Evolutionary conservation across 2,329 filamentous ascomycete genomes (phyloP), one percentile per base, ranked within the genome.

Genomic region (Calonectria naviculata): DNA sequence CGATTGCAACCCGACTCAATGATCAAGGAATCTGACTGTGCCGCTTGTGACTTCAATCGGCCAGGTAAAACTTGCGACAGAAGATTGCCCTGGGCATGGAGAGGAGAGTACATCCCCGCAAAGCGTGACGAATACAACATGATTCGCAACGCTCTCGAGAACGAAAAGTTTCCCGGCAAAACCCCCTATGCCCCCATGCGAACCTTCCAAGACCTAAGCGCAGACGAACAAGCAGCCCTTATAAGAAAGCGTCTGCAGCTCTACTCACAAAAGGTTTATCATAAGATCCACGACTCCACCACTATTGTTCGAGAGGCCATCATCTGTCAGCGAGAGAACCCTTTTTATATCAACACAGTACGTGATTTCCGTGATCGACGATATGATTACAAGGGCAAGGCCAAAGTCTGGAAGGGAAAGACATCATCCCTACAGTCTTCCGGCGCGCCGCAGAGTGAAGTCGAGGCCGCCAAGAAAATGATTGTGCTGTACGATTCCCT

Each of bases 51-150:
- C 82, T 99, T 99, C 87, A 99, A 99, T 77, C 89, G 97, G 52
- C 97, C 97, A 0, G 97, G 97, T 36, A 99, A 99, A 84, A 98
- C 95, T 0, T 99, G 97, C 80, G 97, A 99, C 84, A 90, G 97
- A 78, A 90, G 97, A 76, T 85, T 99, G 84, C 97, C 97, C 1
- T 99, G 97, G 97, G 91, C 97, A 2, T 99, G 97, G 97, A 92
- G 97, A 91, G 97, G 97, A 80, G 97, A 99, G 81, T 99, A 97
- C 79, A 86, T 99, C 29, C 97, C 97, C 3, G 95, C 97, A 0
- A 98, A 99, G 81, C 91, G 95, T 75, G 96, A 98, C 81, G 97
- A 99, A 81, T 99, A 99, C 89, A 98, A 98, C 84, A 99, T 99
- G 97, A 98, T 99, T 79, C 90, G 94, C 49, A 92, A 97, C 79